Evolutionary conservation across 2,329 filamentous ascomycete species (phyloP).

Genomic region (Xylariaceae sp.): DNA sequence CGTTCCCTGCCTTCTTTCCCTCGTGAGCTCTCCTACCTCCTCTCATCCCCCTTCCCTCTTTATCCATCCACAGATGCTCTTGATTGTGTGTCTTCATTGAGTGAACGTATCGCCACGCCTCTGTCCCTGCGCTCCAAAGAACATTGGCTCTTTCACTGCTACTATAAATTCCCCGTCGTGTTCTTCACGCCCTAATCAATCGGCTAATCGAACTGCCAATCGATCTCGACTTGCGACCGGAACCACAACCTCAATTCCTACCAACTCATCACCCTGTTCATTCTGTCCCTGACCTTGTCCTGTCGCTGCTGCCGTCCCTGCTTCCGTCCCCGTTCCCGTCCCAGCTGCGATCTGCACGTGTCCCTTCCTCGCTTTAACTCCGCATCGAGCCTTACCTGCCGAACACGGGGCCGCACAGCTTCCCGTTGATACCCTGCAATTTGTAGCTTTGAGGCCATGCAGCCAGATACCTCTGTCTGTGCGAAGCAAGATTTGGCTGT

Average conservation of each 20-base stretch:
- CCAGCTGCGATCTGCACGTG: no score
- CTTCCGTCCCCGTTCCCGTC: background rate
- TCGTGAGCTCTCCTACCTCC: no score
- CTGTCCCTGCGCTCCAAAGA: background rate
- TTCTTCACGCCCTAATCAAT: background rate
- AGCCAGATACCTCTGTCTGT: slow-evolving; percentile 17
- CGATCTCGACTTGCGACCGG: background rate
- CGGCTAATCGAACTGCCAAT: background rate
- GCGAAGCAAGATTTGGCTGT: slow-evolving; percentile 14
- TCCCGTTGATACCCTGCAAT: background rate
- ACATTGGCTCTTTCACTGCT: background rate
- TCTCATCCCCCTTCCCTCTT: background rate
- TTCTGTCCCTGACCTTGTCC: background rate
- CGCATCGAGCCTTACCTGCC: background rate
- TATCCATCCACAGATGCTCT: background rate
- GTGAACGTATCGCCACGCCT: background rate
- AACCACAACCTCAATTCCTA: background rate
- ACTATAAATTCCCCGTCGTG: background rate
- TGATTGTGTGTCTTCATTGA: background rate
- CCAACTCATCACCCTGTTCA: no score
- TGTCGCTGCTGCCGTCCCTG: background rate
- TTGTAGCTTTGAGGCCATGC: slow-evolving; percentile 18
- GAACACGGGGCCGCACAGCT: background rate
- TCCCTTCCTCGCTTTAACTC: background rate
- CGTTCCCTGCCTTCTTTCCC: no score